Conservation (phyloP, 805 yeast genomes). For the Lipomyces yamadae region DNA sequence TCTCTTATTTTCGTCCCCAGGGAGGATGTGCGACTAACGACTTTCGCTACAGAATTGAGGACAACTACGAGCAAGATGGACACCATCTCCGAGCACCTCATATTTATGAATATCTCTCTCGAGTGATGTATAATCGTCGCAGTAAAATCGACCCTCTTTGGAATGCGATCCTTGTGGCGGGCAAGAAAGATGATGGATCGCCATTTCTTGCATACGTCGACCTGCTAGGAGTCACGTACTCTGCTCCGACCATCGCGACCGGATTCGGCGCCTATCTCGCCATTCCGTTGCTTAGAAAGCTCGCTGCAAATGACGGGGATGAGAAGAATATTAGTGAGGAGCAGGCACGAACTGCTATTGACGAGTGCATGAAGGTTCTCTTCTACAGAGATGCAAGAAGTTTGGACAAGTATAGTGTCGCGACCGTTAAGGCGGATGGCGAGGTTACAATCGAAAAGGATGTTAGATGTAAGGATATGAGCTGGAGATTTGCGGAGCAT, state of each 20-base stretch:
- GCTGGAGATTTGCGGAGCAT: slow-evolving; percentile 87
- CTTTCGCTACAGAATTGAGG: slow-evolving; percentile 53
- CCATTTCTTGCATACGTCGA: slow-evolving; percentile 88
- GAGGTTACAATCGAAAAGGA: slow-evolving; percentile 69
- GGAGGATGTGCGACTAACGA: slow-evolving; percentile 14
- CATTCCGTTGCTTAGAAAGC: slow-evolving; percentile 83
- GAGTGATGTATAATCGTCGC: slow-evolving; percentile 84
- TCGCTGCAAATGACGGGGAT: slow-evolving; percentile 67
- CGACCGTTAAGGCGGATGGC: slow-evolving; percentile 68
- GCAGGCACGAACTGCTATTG: slow-evolving; percentile 75
- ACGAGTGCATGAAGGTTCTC: slow-evolving; percentile 89
- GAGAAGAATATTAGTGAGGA: slow-evolving; percentile 56
- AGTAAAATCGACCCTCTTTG: slow-evolving; percentile 94
- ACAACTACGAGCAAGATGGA: slow-evolving; percentile 74
- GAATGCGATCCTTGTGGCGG: slow-evolving; percentile 93
- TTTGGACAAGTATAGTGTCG: slow-evolving; percentile 79
- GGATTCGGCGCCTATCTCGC: slow-evolving; percentile 98
- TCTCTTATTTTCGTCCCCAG: slow-evolving; percentile 1
- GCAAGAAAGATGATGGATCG: slow-evolving; percentile 69
- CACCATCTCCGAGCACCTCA: slow-evolving; percentile 79
- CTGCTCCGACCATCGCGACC: slow-evolving; percentile 87
- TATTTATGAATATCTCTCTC: slow-evolving; percentile 83
- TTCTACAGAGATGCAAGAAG: slow-evolving; percentile 97
- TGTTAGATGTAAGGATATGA: slow-evolving; percentile 71
- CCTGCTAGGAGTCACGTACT: slow-evolving; percentile 86